These are phyloP conservation scores for Candida pini DNA, from an alignment of 805 yeast genomes.

Conservation along the genomic window DNA sequence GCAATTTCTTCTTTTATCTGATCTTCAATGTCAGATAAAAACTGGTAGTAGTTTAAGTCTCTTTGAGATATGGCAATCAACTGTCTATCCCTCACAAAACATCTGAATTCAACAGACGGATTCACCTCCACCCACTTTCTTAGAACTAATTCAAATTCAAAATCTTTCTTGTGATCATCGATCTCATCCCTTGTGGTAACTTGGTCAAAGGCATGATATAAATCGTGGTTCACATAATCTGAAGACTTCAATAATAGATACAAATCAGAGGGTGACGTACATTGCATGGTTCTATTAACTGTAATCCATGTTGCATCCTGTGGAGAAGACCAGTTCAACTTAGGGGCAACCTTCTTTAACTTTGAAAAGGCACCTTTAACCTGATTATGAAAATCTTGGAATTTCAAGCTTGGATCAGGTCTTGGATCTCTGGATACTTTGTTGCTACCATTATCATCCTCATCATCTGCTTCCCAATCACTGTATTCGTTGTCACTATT, in stretches of 20 bases:
- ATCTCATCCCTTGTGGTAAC: constrained; percentile 27
- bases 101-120: constrained; percentile 89
- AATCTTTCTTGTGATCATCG: constrained; percentile 18
- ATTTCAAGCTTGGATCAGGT: constrained; percentile 42
- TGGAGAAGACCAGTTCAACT: constrained; percentile 96
- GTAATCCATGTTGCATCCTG: constrained; percentile 92
- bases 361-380: constrained; percentile 41
- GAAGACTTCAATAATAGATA: constrained; percentile 81
- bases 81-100: constrained; percentile 61
- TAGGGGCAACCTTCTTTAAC: constrained; percentile 70
- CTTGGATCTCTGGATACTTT: constrained; percentile 7
- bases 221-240: constrained; percentile 81
- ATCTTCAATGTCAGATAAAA: constrained; percentile 46
- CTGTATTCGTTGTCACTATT: constrained; percentile 63
- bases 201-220: constrained; percentile 62
- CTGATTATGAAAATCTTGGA: constrained; percentile 54
- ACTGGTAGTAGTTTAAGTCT: constrained; percentile 79
- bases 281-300: constrained; percentile 68
- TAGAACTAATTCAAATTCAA: constrained; percentile 50
- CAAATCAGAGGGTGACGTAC: constrained; percentile 66
- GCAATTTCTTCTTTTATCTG: constrained; percentile 44
- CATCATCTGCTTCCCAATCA: constrained; percentile 59
- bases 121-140: constrained; percentile 79
- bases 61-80: constrained; percentile 79
- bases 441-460: constrained; percentile 10